Evolutionary conservation across 345 rosid species (phyloP).

Genomic region (Alliaria petiolata): DNA sequence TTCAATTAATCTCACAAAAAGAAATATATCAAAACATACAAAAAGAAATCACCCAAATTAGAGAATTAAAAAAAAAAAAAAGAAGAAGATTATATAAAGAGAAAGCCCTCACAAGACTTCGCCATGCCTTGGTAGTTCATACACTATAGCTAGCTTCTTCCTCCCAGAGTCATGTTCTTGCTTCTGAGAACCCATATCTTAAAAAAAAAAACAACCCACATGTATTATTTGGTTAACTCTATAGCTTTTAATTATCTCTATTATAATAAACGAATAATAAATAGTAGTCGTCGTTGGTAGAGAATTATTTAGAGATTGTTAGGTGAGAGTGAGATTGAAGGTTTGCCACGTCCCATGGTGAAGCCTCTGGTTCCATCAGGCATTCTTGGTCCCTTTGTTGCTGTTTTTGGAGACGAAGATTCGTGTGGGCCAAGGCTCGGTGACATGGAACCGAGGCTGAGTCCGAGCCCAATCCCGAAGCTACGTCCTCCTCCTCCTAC

Average conservation of each 20-base stretch:
- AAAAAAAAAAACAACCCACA: constrained; percentile 5
- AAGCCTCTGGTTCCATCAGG: constrained; percentile 88
- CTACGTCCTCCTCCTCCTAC: constrained; percentile 48
- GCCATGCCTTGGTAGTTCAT: constrained; percentile 6
- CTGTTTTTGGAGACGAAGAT: constrained; percentile 41
- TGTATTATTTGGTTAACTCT: constrained; percentile 29
- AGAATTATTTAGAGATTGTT: constrained; percentile 24
- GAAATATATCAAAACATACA: constrained; percentile 8
- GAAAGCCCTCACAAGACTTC: neutral
- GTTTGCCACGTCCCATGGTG: constrained; percentile 90
- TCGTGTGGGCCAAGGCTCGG: constrained; percentile 36
- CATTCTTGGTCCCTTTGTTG: constrained; percentile 75
- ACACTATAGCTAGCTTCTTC: neutral
- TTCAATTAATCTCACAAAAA: constrained; percentile 26
- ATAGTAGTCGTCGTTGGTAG: neutral
- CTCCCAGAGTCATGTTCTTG: neutral
- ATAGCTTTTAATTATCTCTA: neutral
- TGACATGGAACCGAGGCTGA: constrained; percentile 31
- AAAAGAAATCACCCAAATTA: constrained; percentile 4
- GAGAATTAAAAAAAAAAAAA: neutral
- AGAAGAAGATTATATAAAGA: neutral
- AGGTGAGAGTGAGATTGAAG: constrained; percentile 34
- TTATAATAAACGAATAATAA: neutral
- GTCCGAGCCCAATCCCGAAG: constrained; percentile 36
- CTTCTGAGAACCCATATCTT: constrained; percentile 9